Conservation (phyloP, 108 stramenopile species). For the Nitzschia sp. region DNA sequence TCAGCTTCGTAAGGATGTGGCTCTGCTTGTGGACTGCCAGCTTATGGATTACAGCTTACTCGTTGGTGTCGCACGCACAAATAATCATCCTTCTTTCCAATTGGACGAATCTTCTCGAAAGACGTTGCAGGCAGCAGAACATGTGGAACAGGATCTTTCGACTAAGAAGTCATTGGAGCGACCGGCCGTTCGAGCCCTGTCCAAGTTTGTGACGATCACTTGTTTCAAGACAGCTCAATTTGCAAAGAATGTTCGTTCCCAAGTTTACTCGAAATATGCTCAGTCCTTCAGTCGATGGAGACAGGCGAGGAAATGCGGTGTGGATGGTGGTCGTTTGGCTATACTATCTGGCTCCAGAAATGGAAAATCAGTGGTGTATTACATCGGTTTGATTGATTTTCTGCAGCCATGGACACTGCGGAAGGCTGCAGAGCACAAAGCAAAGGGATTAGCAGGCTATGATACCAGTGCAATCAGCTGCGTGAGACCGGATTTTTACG, state of each 20-base stretch:
- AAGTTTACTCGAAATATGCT: conserved; percentile 43
- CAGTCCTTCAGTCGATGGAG: conserved; percentile 60
- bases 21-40: conserved; percentile 59
- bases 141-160: not conserved
- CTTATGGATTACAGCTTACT: conserved; percentile 89
- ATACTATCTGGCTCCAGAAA: conserved; percentile 56
- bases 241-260: conserved; percentile 19
- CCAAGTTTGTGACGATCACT: conserved; percentile 33
- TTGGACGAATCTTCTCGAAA: not conserved
- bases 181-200: conserved; percentile 31
- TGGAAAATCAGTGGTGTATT: conserved; percentile 63
- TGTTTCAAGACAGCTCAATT: conserved; percentile 12
- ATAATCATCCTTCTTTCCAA: not conserved
- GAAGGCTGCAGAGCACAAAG: conserved; percentile 65
- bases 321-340: conserved; percentile 70
- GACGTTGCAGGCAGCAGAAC: conserved; percentile 1
- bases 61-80: conserved; percentile 72
- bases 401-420: conserved; percentile 79
- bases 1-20: conserved; percentile 82
- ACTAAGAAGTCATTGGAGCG: not conserved
- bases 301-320: conserved; percentile 54
- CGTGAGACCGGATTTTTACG: conserved; percentile 73
- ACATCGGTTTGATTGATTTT: conserved; percentile 89
- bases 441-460: conserved; percentile 72
- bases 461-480: conserved; percentile 74